These are phyloP conservation scores for Rhodomyrtus psidioides DNA, from an alignment of 441 rosid genomes.

Conservation along the genomic window DNA sequence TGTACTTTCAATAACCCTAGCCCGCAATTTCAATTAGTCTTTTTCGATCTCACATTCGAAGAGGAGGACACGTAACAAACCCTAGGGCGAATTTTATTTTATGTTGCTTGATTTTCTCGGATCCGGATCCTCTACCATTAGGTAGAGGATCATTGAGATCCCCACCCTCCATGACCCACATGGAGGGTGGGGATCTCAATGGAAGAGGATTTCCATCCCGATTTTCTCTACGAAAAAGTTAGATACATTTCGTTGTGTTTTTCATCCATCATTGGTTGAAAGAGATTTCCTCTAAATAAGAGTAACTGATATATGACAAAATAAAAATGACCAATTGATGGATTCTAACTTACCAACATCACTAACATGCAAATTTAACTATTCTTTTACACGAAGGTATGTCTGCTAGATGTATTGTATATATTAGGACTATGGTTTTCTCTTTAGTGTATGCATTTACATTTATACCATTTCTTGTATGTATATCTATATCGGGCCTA, in stretches of 20 bases:
- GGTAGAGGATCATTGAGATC: too few relatives aligned
- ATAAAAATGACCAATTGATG: neutral
- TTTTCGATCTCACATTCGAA: neutral
- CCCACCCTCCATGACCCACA: too few relatives aligned
- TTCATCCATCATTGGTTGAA: neutral
- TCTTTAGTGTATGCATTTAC: too few relatives aligned
- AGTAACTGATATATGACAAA: too few relatives aligned
- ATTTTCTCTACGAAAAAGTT: neutral
- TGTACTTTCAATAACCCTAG: neutral
- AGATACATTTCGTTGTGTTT: rapidly evolving
- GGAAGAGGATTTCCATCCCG: too few relatives aligned
- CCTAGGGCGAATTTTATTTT: neutral
- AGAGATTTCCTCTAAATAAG: neutral
- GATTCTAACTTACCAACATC: neutral
- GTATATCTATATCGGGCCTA: too few relatives aligned
- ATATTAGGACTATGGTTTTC: too few relatives aligned
- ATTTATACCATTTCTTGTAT: too few relatives aligned
- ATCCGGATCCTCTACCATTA: too few relatives aligned
- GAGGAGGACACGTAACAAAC: neutral
- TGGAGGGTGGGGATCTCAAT: too few relatives aligned
- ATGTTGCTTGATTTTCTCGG: neutral
- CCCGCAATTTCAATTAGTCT: neutral
- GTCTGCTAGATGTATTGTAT: too few relatives aligned
- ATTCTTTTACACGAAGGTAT: neutral
- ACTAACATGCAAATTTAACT: neutral